Percentiles rank a stretch among this genome's conserved stretches.
Evolutionary conservation across 164 flowering plant genomes (phyloP).

Genomic region (Macadamia integrifolia): DNA sequence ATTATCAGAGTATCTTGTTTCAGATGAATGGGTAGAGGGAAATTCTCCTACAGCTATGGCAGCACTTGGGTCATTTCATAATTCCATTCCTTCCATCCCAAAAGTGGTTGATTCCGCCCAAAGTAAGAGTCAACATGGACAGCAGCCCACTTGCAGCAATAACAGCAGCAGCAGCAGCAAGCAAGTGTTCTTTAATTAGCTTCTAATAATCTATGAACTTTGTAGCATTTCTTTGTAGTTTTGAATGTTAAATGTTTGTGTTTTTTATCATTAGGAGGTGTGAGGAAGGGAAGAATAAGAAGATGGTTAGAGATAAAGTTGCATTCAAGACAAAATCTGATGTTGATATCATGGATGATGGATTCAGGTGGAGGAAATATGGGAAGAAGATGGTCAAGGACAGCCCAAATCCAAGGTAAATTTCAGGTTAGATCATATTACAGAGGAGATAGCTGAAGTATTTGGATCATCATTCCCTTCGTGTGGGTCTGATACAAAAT

Average conservation of each 20-base stretch:
- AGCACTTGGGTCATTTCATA: constrained; percentile 6
- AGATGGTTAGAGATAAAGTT: constrained; percentile 24
- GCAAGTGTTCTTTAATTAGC: not conserved
- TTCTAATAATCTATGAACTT: not conserved
- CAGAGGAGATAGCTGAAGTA: no score
- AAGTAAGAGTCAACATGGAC: constrained; percentile 17
- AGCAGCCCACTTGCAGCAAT: no score
- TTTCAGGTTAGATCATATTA: no score
- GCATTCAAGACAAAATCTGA: constrained; percentile 48
- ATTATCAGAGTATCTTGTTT: constrained; percentile 21
- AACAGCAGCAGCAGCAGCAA: constrained; percentile 11
- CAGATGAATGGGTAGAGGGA: constrained; percentile 25
- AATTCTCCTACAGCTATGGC: constrained; percentile 5
- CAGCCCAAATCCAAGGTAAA: constrained; percentile 54
- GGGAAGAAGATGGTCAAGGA: constrained; percentile 63
- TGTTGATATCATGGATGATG: constrained; percentile 47
- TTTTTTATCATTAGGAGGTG: constrained; percentile 11
- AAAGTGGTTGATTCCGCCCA: constrained; percentile 11
- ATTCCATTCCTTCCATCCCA: constrained; percentile 6
- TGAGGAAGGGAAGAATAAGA: constrained; percentile 11
- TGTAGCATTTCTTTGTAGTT: not conserved
- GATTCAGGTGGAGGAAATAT: constrained; percentile 58
- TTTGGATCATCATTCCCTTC: no score
- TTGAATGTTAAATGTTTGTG: not conserved
- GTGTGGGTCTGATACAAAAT: not conserved